Evolutionary conservation across 805 yeast genomes (phyloP).

Genomic region (Candida ovalis): DNA sequence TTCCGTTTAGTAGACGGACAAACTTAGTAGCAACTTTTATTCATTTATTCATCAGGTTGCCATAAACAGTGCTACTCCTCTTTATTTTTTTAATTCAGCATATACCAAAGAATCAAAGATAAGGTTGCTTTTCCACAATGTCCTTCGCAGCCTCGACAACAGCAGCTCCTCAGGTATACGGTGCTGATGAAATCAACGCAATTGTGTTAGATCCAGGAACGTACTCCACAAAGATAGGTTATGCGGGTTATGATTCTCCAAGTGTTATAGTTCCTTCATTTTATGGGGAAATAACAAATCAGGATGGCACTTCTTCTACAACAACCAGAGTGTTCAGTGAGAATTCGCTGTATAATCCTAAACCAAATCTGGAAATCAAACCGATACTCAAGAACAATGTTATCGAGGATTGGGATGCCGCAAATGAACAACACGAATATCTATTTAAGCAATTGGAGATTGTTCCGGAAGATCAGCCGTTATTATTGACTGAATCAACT

Average conservation of each 20-base stretch:
- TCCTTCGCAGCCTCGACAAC: conserved; percentile 20
- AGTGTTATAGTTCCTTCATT: conserved; percentile 68
- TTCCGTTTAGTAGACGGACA: too few species aligned
- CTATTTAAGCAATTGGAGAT: conserved; percentile 52
- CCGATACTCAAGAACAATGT: conserved; percentile 59
- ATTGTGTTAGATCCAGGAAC: conserved; percentile 92
- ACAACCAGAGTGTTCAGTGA: conserved; percentile 28
- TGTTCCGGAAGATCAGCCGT: conserved; percentile 64
- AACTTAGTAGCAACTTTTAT: too few species aligned
- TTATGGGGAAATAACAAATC: conserved; percentile 39
- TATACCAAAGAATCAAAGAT: too few species aligned
- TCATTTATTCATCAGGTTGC: too few species aligned
- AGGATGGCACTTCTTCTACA: conserved; percentile 10
- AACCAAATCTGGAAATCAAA: conserved; percentile 47
- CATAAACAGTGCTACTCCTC: too few species aligned
- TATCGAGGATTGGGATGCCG: conserved; percentile 83
- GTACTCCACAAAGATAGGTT: conserved; percentile 76
- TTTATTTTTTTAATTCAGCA: background rate
- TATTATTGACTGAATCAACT: conserved; percentile 80
- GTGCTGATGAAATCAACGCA: conserved; percentile 85
- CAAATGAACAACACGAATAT: conserved; percentile 67
- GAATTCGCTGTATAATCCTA: conserved; percentile 38
- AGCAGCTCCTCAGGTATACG: conserved; percentile 49
- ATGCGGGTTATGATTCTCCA: conserved; percentile 91
- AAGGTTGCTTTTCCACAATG: too few species aligned